A percentile compares a stretch with the other conserved stretches of the same genome.
These are phyloP conservation scores for Saccharomyces kudriavzevii DNA, from an alignment of 805 yeast genomes.

Conservation along the genomic window DNA sequence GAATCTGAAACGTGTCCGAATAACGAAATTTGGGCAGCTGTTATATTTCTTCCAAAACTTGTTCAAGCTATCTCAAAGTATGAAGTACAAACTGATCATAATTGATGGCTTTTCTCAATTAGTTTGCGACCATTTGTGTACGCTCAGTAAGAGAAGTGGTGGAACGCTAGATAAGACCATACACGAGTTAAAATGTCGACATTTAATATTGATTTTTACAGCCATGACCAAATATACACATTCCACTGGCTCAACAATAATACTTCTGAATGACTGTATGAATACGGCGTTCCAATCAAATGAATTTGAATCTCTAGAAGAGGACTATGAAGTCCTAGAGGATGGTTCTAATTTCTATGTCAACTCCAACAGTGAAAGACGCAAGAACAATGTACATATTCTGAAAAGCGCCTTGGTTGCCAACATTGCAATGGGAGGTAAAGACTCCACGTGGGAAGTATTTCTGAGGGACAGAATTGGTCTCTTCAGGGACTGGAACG, in stretches of 20 bases:
- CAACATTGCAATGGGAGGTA: slow-evolving; percentile 24
- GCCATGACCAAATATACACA: slow-evolving; percentile 25
- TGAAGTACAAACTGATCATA: slow-evolving; percentile 16
- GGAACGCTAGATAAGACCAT: slow-evolving; percentile 6
- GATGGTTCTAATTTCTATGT: slow-evolving; percentile 19
- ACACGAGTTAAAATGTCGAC: slow-evolving; percentile 25
- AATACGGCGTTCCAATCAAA: slow-evolving; percentile 21
- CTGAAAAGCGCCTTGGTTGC: slow-evolving; percentile 27
- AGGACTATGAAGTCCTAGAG: slow-evolving; percentile 13
- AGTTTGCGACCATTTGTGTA: slow-evolving; percentile 18
- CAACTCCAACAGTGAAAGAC: slow-evolving; percentile 6
- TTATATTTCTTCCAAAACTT: slow-evolving; percentile 19
- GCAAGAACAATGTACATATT: slow-evolving; percentile 20
- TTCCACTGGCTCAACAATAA: slow-evolving; percentile 13
- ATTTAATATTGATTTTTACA: slow-evolving; percentile 20
- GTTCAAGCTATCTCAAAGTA: not conserved
- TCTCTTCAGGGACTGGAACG: slow-evolving; percentile 26
- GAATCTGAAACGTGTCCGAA: slow-evolving; percentile 6
- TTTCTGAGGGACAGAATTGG: slow-evolving; percentile 23
- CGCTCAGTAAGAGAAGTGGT: not conserved
- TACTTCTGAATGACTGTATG: slow-evolving; percentile 27
- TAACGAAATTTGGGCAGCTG: slow-evolving; percentile 21
- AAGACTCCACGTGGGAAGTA: slow-evolving; percentile 27
- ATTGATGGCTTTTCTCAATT: slow-evolving; percentile 30
- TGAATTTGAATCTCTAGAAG: slow-evolving; percentile 7